Evolutionary conservation across 257 asterid genomes (phyloP).

Genomic region (Solanum dulcamara): DNA sequence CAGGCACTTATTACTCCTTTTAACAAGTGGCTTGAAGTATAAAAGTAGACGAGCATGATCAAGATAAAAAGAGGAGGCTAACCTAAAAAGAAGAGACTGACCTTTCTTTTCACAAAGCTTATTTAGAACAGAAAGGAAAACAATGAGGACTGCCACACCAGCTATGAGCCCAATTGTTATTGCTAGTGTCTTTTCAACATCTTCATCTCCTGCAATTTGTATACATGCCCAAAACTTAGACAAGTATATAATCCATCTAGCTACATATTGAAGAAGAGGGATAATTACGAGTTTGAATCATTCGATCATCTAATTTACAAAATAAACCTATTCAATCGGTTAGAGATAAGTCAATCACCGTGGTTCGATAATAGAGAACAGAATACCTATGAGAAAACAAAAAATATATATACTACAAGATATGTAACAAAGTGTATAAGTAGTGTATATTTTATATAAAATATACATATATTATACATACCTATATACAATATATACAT

Average conservation of each 20-base stretch:
- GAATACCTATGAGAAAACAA: background rate
- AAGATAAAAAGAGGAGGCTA: background rate
- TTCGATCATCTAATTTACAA: background rate
- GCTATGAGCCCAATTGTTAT: conserved; percentile 75
- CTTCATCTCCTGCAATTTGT: conserved; percentile 29
- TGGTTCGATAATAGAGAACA: background rate
- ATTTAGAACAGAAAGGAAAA: conserved; percentile 64
- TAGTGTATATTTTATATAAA: background rate
- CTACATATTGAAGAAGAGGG: background rate
- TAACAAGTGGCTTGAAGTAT: background rate
- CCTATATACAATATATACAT: background rate
- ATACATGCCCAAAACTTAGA: background rate
- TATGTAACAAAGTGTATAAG: background rate
- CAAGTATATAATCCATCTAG: background rate
- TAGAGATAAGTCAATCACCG: background rate
- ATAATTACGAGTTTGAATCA: background rate
- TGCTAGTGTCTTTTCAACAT: conserved; percentile 63
- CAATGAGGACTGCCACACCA: conserved; percentile 64
- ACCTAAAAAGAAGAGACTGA: background rate
- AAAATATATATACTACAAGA: background rate
- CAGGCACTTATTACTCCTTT: too few relatives aligned
- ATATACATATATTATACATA: background rate
- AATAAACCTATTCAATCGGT: background rate
- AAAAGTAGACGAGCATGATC: background rate
- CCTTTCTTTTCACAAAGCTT: conserved; percentile 45